Conservation (phyloP, 1,139 yeast species). For the Eremothecium gossypii region DNA sequence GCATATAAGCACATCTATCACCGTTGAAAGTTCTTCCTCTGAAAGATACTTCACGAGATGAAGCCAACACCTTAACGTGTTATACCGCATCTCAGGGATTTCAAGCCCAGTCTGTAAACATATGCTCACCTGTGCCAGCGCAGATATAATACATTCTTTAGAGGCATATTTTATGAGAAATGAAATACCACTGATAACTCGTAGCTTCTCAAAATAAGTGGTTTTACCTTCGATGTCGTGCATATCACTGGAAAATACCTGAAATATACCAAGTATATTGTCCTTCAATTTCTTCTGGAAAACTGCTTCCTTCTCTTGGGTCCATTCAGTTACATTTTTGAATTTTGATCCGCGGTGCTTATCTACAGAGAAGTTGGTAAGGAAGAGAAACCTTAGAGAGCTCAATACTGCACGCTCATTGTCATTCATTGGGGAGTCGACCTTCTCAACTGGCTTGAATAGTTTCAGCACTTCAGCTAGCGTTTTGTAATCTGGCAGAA, state of each 20-base stretch:
- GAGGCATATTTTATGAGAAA: constrained; percentile 52
- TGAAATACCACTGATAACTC: constrained; percentile 66
- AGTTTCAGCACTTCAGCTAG: constrained; percentile 28
- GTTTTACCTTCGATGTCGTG: constrained; percentile 64
- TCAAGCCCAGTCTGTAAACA: constrained; percentile 78
- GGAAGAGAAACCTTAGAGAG: constrained; percentile 23
- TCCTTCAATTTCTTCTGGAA: constrained; percentile 37
- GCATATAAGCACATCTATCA: constrained; percentile 49
- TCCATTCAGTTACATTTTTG: constrained; percentile 23
- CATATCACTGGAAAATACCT: constrained; percentile 67
- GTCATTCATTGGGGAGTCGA: constrained; percentile 13
- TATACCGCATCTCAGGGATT: constrained; percentile 47
- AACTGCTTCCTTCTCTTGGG: constrained; percentile 17
- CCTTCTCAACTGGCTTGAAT: constrained; percentile 18
- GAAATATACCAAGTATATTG: constrained; percentile 69
- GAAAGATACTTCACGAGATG: constrained; percentile 43
- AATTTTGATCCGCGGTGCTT: constrained; percentile 22
- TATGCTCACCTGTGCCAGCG: constrained; percentile 81
- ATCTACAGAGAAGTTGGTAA: constrained; percentile 25
- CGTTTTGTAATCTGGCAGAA: constrained; percentile 27
- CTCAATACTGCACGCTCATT: constrained; percentile 24
- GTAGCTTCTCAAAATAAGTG: constrained; percentile 62
- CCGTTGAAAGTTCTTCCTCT: constrained; percentile 43
- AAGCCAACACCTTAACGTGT: constrained; percentile 63
- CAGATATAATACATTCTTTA: constrained; percentile 55